Evolutionary conservation across 805 yeast genomes (phyloP).

Genomic region (Saturnispora bothae): DNA sequence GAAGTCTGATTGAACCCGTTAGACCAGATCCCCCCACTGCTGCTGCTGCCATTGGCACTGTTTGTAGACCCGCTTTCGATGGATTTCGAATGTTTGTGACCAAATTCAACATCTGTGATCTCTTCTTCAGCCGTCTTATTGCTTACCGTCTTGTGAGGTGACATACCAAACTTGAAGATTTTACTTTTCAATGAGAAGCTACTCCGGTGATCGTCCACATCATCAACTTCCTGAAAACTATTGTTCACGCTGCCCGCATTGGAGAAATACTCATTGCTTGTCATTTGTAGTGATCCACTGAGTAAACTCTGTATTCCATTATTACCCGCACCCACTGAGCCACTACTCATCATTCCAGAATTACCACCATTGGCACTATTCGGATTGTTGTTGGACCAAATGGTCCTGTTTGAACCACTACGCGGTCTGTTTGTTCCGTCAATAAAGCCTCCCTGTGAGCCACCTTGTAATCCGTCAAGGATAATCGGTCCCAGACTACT

Average conservation of each 20-base stretch:
- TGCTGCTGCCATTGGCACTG: slow-evolving; percentile 8
- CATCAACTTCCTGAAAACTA: not conserved
- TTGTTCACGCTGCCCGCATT: slow-evolving; percentile 10
- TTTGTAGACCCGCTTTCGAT: not conserved
- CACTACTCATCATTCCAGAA: too few relatives aligned
- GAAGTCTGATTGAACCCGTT: slow-evolving; percentile 4
- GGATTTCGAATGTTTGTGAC: slow-evolving; percentile 5
- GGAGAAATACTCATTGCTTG: not conserved
- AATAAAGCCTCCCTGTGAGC: slow-evolving; percentile 6
- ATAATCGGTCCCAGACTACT: slow-evolving; percentile 6
- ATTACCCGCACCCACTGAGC: slow-evolving; percentile 28
- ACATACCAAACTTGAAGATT: slow-evolving; percentile 29
- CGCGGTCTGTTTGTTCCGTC: slow-evolving; percentile 1
- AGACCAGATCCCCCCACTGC: slow-evolving; percentile 7
- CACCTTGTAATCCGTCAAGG: slow-evolving; percentile 13
- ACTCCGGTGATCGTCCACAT: slow-evolving; percentile 16
- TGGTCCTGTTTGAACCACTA: slow-evolving; percentile 6
- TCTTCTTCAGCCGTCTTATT: slow-evolving; percentile 9
- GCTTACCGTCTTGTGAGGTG: slow-evolving; percentile 23
- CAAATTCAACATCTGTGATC: slow-evolving; percentile 7
- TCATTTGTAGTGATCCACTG: not conserved
- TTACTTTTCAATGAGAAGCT: slow-evolving; percentile 30
- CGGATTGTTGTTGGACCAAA: slow-evolving; percentile 9
- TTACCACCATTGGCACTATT: too few relatives aligned
- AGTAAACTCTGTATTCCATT: slow-evolving; percentile 18